A percentile compares a stretch with the other conserved stretches of the same genome.
Conservation (phyloP, 2,329 filamentous ascomycete genomes). For the Davidsoniella australis region DNA sequence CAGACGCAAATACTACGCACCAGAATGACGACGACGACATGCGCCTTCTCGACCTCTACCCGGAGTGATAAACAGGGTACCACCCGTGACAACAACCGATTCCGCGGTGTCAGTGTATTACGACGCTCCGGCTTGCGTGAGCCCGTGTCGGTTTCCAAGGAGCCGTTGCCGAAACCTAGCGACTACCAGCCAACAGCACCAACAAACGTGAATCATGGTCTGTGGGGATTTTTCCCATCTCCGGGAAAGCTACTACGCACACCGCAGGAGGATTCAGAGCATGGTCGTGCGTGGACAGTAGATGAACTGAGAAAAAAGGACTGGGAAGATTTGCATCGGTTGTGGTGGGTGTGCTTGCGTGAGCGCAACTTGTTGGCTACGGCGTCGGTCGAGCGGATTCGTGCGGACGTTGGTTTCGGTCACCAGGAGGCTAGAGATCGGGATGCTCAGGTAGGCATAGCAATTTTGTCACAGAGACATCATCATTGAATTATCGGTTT, state of each 20-base stretch:
- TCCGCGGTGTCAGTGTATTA: conserved; percentile 67
- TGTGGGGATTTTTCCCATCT: conserved; percentile 80
- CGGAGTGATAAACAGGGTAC: conserved; percentile 29
- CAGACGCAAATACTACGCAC: background rate
- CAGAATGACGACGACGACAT: background rate
- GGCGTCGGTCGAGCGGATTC: conserved; percentile 47
- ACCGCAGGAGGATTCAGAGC: conserved; percentile 51
- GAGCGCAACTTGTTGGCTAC: conserved; percentile 86
- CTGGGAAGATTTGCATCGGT: conserved; percentile 78
- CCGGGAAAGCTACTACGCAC: conserved; percentile 51
- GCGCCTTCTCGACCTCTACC: conserved; percentile 37
- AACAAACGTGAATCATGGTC: conserved; percentile 60
- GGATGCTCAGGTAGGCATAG: conserved; percentile 43
- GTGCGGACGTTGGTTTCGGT: conserved; percentile 57
- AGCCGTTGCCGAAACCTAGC: conserved; percentile 57
- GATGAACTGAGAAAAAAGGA: conserved; percentile 77
- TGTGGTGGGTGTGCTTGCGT: conserved; percentile 91
- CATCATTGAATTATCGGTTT: background rate
- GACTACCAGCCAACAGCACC: conserved; percentile 40
- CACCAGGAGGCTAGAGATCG: conserved; percentile 47
- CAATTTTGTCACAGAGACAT: background rate
- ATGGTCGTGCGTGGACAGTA: conserved; percentile 70
- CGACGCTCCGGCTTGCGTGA: conserved; percentile 60
- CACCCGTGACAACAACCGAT: conserved; percentile 58
- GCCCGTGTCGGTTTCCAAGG: conserved; percentile 55